Evolutionary conservation across 176 grass and related monocot species (phyloP).

Genomic region (Elaeis guineensis): DNA sequence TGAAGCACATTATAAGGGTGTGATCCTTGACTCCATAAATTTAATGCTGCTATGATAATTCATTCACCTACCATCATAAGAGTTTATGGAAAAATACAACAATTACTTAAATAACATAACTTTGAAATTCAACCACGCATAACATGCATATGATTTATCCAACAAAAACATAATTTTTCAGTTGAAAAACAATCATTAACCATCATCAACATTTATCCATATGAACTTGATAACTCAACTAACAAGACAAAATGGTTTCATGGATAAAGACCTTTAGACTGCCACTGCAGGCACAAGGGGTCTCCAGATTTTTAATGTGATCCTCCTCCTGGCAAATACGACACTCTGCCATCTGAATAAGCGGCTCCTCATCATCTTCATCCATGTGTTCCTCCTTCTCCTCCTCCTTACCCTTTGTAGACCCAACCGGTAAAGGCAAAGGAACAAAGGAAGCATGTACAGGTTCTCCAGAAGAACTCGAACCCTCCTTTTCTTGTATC

Average conservation of each 20-base stretch:
- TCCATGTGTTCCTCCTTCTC: slow-evolving; percentile 23
- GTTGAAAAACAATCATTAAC: slow-evolving; percentile 3
- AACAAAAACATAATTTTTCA: too few relatives aligned
- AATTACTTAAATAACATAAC: too few relatives aligned
- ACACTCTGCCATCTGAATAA: slow-evolving; percentile 60
- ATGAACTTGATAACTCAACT: slow-evolving; percentile 9
- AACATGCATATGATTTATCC: too few relatives aligned
- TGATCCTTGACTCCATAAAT: too few relatives aligned
- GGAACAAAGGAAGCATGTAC: slow-evolving; percentile 10
- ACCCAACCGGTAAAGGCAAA: slow-evolving; percentile 24
- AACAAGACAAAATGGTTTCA: slow-evolving; percentile 2
- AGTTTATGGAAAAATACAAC: too few relatives aligned
- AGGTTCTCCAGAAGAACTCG: slow-evolving; percentile 20
- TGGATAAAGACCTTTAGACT: slow-evolving; percentile 61
- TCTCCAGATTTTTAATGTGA: slow-evolving; percentile 63
- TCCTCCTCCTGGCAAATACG: slow-evolving; percentile 94
- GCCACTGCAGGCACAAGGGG: slow-evolving; percentile 66
- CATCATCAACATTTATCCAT: background rate
- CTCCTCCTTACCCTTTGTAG: background rate
- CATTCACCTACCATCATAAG: too few relatives aligned
- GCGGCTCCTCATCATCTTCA: slow-evolving; percentile 60
- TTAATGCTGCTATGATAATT: too few relatives aligned
- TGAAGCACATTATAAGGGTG: too few relatives aligned
- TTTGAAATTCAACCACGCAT: too few relatives aligned
- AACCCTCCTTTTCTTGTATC: slow-evolving; percentile 22